Percentiles rank a stretch among this genome's conserved stretches.
These are phyloP conservation scores for Fusarium nanum DNA, from an alignment of 2,329 filamentous ascomycete genomes.

Conservation along the genomic window DNA sequence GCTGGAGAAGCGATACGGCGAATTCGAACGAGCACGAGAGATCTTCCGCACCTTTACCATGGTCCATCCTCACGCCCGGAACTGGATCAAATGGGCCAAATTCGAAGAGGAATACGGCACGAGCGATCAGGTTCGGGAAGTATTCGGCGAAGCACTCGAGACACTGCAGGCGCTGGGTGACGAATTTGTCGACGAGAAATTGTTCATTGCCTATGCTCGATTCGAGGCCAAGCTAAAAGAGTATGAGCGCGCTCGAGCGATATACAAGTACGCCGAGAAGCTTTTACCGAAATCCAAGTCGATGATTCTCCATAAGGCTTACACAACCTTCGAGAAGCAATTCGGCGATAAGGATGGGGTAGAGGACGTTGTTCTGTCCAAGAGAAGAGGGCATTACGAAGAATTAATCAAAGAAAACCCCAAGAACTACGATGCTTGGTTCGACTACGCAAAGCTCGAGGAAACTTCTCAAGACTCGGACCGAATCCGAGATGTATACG, in stretches of 20 bases:
- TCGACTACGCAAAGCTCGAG: slow-evolving; percentile 92
- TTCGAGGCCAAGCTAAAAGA: slow-evolving; percentile 97
- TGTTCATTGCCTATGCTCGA: slow-evolving; percentile 95
- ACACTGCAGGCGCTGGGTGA: slow-evolving; percentile 91
- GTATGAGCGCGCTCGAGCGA: slow-evolving; percentile 90
- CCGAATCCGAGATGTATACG: slow-evolving; percentile 90
- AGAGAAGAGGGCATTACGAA: slow-evolving; percentile 92
- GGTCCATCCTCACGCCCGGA: slow-evolving; percentile 92
- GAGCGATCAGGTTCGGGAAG: slow-evolving; percentile 89
- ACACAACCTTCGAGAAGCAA: slow-evolving; percentile 98
- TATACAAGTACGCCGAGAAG: slow-evolving; percentile 97
- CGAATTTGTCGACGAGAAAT: slow-evolving; percentile 93
- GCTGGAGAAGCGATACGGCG: slow-evolving; percentile 92
- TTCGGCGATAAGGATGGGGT: slow-evolving; percentile 94
- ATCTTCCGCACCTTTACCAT: slow-evolving; percentile 92
- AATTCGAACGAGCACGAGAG: slow-evolving; percentile 88
- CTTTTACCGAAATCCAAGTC: slow-evolving; percentile 90
- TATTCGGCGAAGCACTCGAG: slow-evolving; percentile 89
- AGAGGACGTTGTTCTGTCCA: slow-evolving; percentile 95
- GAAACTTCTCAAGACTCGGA: slow-evolving; percentile 86
- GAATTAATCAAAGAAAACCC: slow-evolving; percentile 93
- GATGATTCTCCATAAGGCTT: slow-evolving; percentile 86
- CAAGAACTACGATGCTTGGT: slow-evolving; percentile 97
- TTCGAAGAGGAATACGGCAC: slow-evolving; percentile 98
- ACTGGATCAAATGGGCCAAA: slow-evolving; percentile 98